These are phyloP conservation scores for Eutrema yunnanense DNA, from an alignment of 345 rosid genomes.

Conservation along the genomic window DNA sequence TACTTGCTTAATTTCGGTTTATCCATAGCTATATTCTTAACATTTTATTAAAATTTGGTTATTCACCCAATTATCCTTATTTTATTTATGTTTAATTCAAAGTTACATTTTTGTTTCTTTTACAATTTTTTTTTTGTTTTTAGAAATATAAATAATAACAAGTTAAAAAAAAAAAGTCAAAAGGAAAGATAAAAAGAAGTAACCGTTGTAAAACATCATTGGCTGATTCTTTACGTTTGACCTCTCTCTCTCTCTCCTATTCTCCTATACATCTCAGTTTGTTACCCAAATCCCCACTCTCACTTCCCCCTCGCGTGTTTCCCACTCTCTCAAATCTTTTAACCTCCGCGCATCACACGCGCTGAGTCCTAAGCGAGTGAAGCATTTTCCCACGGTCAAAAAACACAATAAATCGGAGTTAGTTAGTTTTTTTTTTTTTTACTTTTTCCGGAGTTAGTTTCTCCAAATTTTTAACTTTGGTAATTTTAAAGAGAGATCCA, in stretches of 20 bases:
- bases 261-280: neutral
- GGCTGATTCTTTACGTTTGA: constrained; percentile 18
- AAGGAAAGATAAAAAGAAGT: neutral
- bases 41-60: no score
- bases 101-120: no score
- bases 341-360: neutral
- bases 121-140: no score
- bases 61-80: no score
- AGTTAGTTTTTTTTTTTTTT: constrained; percentile 7
- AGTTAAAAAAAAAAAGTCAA: neutral
- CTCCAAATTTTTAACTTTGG: neutral
- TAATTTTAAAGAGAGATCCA: neutral
- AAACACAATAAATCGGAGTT: constrained; percentile 33
- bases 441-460: constrained; percentile 36
- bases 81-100: no score
- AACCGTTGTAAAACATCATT: constrained; percentile 17
- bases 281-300: neutral
- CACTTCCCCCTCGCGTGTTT: neutral
- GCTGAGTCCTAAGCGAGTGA: neutral
- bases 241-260: neutral
- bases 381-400: constrained; percentile 3
- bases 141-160: no score
- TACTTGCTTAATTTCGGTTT: no score
- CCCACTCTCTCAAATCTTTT: neutral
- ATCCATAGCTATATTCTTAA: no score